These are phyloP conservation scores for Xylaria sp. DNA, from an alignment of 2,329 filamentous ascomycete genomes.

Conservation along the genomic window DNA sequence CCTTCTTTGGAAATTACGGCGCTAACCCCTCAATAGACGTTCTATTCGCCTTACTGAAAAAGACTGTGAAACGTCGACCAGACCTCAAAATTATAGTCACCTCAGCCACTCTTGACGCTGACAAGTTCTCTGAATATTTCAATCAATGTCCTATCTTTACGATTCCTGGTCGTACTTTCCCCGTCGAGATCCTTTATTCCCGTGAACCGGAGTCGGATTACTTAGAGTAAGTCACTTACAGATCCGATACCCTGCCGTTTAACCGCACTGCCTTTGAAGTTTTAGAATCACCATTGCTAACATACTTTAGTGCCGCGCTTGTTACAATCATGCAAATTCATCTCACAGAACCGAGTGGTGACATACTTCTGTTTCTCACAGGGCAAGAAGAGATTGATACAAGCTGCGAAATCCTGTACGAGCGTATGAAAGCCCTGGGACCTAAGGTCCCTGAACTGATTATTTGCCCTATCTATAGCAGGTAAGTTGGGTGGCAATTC, in stretches of 20 bases:
- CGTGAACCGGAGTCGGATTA: slow-evolving; percentile 96
- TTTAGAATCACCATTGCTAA: slow-evolving; percentile 17
- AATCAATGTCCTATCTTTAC: slow-evolving; percentile 96
- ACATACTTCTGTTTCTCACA: slow-evolving; percentile 96
- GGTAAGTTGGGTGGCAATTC: slow-evolving; percentile 24
- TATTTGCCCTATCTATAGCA: slow-evolving; percentile 93
- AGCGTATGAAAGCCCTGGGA: slow-evolving; percentile 95
- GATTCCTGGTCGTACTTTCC: slow-evolving; percentile 93
- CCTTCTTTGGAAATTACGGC: not conserved
- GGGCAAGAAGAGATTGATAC: slow-evolving; percentile 99
- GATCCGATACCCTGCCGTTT: not conserved
- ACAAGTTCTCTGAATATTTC: slow-evolving; percentile 97
- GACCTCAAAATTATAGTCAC: slow-evolving; percentile 97
- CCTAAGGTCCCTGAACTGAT: slow-evolving; percentile 91
- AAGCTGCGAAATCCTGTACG: slow-evolving; percentile 88
- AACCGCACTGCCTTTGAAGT: not conserved
- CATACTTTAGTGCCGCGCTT: slow-evolving; percentile 70
- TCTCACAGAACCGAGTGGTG: slow-evolving; percentile 88
- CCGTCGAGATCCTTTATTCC: slow-evolving; percentile 95
- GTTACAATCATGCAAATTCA: slow-evolving; percentile 99
- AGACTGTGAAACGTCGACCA: slow-evolving; percentile 84
- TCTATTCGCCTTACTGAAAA: slow-evolving; percentile 92
- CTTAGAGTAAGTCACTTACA: slow-evolving; percentile 65
- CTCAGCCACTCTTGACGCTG: slow-evolving; percentile 93
- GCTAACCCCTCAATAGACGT: slow-evolving; percentile 69